phyloP scores from a whole-genome alignment of 306 rosid species.

The Glycine tomentella region DNA sequence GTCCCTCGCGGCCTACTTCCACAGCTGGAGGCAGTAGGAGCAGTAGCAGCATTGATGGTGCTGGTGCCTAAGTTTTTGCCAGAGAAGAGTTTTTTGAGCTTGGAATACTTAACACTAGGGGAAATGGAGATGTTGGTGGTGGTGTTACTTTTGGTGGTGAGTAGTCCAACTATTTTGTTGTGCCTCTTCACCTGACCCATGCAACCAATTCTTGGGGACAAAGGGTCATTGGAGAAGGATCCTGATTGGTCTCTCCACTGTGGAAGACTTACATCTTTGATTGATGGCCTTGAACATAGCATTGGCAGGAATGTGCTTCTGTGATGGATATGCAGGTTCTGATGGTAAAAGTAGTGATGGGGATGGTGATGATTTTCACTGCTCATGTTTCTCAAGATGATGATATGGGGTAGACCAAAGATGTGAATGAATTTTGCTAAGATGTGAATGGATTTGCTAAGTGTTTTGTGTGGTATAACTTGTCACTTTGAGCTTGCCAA shows the following conservation, averaged over 20 bases:
- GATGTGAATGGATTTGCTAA: slow-evolving; percentile 3
- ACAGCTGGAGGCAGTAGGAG: slow-evolving; percentile 34
- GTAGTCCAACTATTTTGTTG: slow-evolving; percentile 63
- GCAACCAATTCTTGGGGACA: slow-evolving; percentile 84
- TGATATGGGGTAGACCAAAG: slow-evolving; percentile 4
- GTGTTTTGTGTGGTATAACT: slow-evolving; percentile 38
- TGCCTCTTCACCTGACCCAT: slow-evolving; percentile 84
- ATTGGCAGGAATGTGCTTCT: slow-evolving; percentile 73
- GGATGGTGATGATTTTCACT: slow-evolving; percentile 63
- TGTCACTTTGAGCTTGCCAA: slow-evolving; percentile 52
- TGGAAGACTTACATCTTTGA: slow-evolving; percentile 64
- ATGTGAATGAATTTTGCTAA: slow-evolving; percentile 4
- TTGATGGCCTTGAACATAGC: slow-evolving; percentile 72
- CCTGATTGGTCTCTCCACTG: slow-evolving; percentile 36
- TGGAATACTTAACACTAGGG: slow-evolving; percentile 58
- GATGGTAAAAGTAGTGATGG: slow-evolving; percentile 39
- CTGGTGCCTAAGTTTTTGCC: slow-evolving; percentile 52
- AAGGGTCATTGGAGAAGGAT: slow-evolving; percentile 60
- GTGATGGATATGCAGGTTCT: slow-evolving; percentile 46
- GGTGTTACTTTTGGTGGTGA: slow-evolving; percentile 38
- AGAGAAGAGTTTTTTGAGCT: slow-evolving; percentile 77
- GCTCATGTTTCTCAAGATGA: slow-evolving; percentile 51
- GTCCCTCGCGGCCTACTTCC: slow-evolving; percentile 35
- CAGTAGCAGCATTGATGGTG: slow-evolving; percentile 33
- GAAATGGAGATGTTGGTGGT: slow-evolving; percentile 23